Evolutionary conservation across 768 basidiomycete genomes (phyloP).

Genomic region (Inosperma sp.): DNA sequence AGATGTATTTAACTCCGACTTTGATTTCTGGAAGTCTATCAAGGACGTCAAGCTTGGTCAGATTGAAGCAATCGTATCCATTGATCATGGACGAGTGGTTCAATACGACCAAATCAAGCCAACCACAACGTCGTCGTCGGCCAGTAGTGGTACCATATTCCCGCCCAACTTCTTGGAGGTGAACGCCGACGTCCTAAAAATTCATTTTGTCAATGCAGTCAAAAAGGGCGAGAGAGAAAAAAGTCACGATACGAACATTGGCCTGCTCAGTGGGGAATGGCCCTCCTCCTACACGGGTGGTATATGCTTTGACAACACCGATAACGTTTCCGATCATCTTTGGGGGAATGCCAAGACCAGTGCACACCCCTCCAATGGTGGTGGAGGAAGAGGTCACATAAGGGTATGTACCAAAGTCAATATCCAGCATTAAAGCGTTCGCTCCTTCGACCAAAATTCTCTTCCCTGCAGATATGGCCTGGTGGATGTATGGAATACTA

Average conservation of each 20-base stretch:
- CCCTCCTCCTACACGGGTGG: constrained; percentile 96
- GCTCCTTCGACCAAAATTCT: constrained; percentile 92
- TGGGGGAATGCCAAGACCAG: constrained; percentile 95
- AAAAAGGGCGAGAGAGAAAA: not conserved
- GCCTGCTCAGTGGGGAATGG: constrained; percentile 97
- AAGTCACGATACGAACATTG: constrained; percentile 55
- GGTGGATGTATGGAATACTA: constrained; percentile 80
- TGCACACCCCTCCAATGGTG: constrained; percentile 91
- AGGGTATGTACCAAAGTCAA: constrained; percentile 98
- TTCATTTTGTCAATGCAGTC: not conserved
- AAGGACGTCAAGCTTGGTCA: constrained; percentile 94
- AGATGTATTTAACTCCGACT: constrained; percentile 73
- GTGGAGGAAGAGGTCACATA: constrained; percentile 96
- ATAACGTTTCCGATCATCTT: constrained; percentile 79
- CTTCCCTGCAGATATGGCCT: constrained; percentile 71
- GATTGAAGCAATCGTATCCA: constrained; percentile 88
- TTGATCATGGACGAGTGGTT: constrained; percentile 91
- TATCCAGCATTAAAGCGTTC: constrained; percentile 96
- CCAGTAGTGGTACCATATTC: constrained; percentile 95
- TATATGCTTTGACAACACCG: constrained; percentile 97
- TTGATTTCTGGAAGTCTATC: constrained; percentile 84
- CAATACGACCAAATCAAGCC: constrained; percentile 96
- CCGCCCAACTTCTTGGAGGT: constrained; percentile 88
- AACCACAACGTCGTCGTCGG: constrained; percentile 87
- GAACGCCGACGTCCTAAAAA: constrained; percentile 68